These are phyloP conservation scores for Diaporthe ampelina DNA, from an alignment of 2,329 filamentous ascomycete species.

Conservation along the genomic window DNA sequence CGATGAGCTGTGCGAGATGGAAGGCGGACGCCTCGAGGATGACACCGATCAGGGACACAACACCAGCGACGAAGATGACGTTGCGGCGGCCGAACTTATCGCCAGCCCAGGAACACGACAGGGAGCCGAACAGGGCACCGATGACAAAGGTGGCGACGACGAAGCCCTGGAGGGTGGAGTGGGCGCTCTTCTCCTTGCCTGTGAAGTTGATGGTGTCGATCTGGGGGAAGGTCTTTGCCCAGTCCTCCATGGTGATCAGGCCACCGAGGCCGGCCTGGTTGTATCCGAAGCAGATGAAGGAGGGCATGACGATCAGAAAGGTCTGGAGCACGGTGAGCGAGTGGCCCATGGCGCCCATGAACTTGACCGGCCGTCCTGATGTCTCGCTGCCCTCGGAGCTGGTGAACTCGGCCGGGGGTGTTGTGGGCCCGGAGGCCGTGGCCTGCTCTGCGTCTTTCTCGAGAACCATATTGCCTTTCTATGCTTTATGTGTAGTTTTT, in stretches of 20 bases:
- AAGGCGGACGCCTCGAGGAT: constrained; percentile 62
- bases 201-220: constrained; percentile 61
- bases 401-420: background rate
- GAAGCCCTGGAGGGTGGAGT: constrained; percentile 50
- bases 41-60: constrained; percentile 64
- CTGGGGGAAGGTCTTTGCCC: constrained; percentile 59
- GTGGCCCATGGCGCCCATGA: constrained; percentile 42
- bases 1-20: constrained; percentile 61
- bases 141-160: constrained; percentile 45
- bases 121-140: constrained; percentile 45
- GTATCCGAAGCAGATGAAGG: constrained; percentile 65
- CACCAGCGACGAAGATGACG: constrained; percentile 62
- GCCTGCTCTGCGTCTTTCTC: constrained; percentile 23
- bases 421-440: background rate
- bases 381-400: background rate
- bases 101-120: constrained; percentile 51
- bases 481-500: background rate
- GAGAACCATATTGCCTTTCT: constrained; percentile 20
- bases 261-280: constrained; percentile 65
- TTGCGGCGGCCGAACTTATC: constrained; percentile 64
- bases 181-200: constrained; percentile 57
- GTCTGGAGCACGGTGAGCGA: constrained; percentile 42
- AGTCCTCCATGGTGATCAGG: constrained; percentile 53
- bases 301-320: constrained; percentile 44
- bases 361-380: constrained; percentile 27